Evolutionary conservation across 2,329 filamentous ascomycete genomes (phyloP).

Genomic region (Hymenotorrendiella dingleyae): DNA sequence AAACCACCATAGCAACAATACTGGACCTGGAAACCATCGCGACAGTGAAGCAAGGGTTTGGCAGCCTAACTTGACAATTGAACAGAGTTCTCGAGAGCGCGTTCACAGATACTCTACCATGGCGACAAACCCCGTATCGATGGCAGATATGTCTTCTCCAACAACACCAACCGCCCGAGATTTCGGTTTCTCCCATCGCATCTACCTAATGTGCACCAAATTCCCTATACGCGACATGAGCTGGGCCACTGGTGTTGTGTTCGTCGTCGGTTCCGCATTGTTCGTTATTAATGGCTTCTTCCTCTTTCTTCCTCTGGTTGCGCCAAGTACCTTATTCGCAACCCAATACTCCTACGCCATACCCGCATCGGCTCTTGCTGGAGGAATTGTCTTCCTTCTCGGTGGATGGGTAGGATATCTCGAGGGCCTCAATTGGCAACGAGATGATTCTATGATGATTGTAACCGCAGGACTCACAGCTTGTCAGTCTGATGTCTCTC

Average conservation of each 20-base stretch:
- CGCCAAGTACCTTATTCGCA: slow-evolving; percentile 11
- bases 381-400: slow-evolving; percentile 16
- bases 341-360: slow-evolving; percentile 14
- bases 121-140: not conserved
- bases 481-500: slow-evolving; percentile 4
- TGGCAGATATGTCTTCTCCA: slow-evolving; percentile 8
- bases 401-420: slow-evolving; percentile 17
- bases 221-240: slow-evolving; percentile 19
- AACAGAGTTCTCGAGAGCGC: slow-evolving; percentile 6
- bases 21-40: slow-evolving; percentile 11
- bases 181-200: slow-evolving; percentile 3
- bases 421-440: slow-evolving; percentile 18
- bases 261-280: slow-evolving; percentile 16
- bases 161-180: slow-evolving; percentile 4
- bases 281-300: slow-evolving; percentile 23
- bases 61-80: slow-evolving; percentile 13
- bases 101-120: slow-evolving; percentile 1
- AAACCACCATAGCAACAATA: slow-evolving; percentile 1
- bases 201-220: slow-evolving; percentile 14
- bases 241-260: slow-evolving; percentile 15
- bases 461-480: slow-evolving; percentile 10
- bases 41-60: slow-evolving; percentile 5
- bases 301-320: slow-evolving; percentile 14
- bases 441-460: slow-evolving; percentile 8
- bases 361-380: slow-evolving; percentile 12